These are phyloP conservation scores for Triticum dicoccoides DNA, from an alignment of 176 grass and related monocot genomes.

Conservation along the genomic window DNA sequence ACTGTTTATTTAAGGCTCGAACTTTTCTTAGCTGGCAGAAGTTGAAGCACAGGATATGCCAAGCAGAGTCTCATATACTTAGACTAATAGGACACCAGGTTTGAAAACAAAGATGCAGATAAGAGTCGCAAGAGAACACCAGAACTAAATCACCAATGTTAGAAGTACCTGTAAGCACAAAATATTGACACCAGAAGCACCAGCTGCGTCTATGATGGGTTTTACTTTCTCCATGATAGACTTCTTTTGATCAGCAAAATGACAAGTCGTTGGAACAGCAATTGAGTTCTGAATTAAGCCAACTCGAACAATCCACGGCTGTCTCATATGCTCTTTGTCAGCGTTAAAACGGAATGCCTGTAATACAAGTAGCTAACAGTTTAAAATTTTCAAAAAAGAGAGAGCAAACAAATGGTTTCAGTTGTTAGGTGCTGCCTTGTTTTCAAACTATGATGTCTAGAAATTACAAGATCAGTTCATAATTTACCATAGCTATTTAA, in stretches of 20 bases:
- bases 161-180: slow-evolving; percentile 82
- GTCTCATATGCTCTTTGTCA: slow-evolving; percentile 71
- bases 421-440: not conserved
- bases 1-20: not conserved
- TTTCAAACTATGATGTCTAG: not conserved
- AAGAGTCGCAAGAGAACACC: not conserved
- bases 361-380: slow-evolving; percentile 14
- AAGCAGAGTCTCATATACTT: not conserved
- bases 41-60: not conserved
- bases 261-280: slow-evolving; percentile 62
- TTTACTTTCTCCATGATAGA: slow-evolving; percentile 90
- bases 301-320: slow-evolving; percentile 65
- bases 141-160: not conserved
- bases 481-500: not conserved
- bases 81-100: not conserved
- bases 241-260: slow-evolving; percentile 83
- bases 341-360: slow-evolving; percentile 80
- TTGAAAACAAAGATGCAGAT: slow-evolving; percentile 6
- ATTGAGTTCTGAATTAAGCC: slow-evolving; percentile 97
- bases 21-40: not conserved
- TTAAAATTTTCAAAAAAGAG: not conserved
- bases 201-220: slow-evolving; percentile 79
- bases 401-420: not conserved
- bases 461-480: not conserved
- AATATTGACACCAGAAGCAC: slow-evolving; percentile 87